Base-by-base conservation (phyloP, 805 yeast species). In the Candida morakotiae region DNA sequence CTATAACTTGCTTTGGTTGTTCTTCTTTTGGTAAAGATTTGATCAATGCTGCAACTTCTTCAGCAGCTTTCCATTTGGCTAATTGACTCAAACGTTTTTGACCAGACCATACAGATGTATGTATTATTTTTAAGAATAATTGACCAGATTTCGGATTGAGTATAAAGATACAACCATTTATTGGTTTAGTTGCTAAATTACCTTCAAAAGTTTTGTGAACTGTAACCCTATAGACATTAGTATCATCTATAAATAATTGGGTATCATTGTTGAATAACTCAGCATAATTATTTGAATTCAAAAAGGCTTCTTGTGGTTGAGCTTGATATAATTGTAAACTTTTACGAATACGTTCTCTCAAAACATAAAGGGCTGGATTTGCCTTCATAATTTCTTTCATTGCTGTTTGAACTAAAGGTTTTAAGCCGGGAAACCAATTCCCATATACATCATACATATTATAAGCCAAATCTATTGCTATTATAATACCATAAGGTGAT, bases 31-130 rank as follows among this genome's bases (percentile, higher is more conserved):
- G 97, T 37, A 93, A 63, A 0, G 97, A 86, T 29, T 96, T 72
- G 14, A 93, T 75, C 45, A 93, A 66, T 0, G 95, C 95, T 11
- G 96, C 91, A 16, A 87, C 95, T 59, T 91, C 98, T 61, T 93
- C 99, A 0, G 98, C 98, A 1, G 98, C 81, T 57, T 91, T 93
- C 98, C 98, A 93, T 56, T 93, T 93, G 1, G 98, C 89, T 46
- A 93, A 64, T 54, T 93, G 97, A 20, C 93, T 83, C 42, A 91
- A 71, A 50, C 97, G 82, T 52, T 87, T 89, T 58, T 93, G 98
- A 14, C 99, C 99, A 3, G 95, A 83, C 94, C 96, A 93, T 2
- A 87, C 95, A 5, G 95, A 84, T 0, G 95, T 87, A 52, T 91
- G 98, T 41, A 93, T 87, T 38, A 93, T 77, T 54, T 87, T 87